Percentiles rank a stretch among this genome's conserved stretches.
Conservation (phyloP, 2,329 filamentous ascomycete genomes). For the Fusarium papillatum region DNA sequence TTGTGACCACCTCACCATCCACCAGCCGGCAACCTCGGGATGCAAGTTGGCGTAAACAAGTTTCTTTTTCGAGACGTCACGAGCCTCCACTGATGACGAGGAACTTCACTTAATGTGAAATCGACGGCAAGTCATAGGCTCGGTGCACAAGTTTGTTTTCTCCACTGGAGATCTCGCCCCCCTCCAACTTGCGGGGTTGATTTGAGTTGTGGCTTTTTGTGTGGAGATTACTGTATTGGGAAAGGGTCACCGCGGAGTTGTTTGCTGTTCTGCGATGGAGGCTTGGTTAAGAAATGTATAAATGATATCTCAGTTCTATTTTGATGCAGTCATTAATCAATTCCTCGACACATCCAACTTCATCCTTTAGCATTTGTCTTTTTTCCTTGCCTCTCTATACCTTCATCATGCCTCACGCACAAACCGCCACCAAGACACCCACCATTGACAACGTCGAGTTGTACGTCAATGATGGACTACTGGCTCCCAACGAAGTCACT, state of each 20-base stretch:
- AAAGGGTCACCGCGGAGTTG: neutral
- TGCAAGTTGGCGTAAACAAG: neutral
- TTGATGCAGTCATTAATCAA: neutral
- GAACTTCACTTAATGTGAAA: neutral
- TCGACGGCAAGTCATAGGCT: neutral
- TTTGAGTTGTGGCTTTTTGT: neutral
- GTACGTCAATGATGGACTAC: conserved; percentile 50
- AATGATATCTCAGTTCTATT: neutral
- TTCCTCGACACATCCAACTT: neutral
- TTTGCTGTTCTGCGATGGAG: neutral
- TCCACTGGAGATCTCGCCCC: neutral
- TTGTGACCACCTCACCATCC: neutral
- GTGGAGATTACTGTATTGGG: neutral
- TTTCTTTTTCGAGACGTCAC: neutral
- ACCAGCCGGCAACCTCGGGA: neutral
- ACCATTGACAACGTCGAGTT: conserved; percentile 32
- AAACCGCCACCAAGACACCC: neutral
- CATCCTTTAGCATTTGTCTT: neutral
- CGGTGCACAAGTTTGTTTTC: neutral
- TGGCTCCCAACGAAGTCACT: conserved; percentile 58
- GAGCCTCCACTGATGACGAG: neutral
- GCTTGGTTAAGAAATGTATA: neutral
- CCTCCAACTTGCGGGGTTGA: neutral
- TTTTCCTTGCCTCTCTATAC: neutral
- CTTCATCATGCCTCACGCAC: conserved; percentile 1